Conservation (phyloP, 306 rosid genomes). For the Glycine tomentella region DNA sequence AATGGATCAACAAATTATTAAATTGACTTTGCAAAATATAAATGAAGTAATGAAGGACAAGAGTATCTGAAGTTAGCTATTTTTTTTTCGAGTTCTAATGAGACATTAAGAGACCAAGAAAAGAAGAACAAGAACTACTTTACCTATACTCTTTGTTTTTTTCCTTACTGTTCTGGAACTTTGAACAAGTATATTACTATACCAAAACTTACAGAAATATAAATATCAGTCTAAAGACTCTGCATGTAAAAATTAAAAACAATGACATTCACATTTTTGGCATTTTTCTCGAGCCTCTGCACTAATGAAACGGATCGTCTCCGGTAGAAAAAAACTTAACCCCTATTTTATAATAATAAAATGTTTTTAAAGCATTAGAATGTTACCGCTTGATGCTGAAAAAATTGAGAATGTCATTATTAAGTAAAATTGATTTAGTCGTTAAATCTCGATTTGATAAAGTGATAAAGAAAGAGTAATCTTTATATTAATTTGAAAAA, state of each 20-base stretch:
- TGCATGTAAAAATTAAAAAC: not conserved
- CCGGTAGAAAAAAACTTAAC: no score
- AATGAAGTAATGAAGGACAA: not conserved
- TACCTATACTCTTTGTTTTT: not conserved
- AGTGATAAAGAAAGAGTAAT: no score
- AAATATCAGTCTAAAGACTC: not conserved
- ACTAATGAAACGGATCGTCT: no score
- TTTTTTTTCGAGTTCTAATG: not conserved
- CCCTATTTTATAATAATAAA: no score
- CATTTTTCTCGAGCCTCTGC: not conserved
- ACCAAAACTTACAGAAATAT: not conserved
- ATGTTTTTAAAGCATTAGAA: no score
- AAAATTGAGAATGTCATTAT: no score
- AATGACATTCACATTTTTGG: not conserved
- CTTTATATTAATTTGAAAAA: no score
- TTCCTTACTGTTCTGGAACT: not conserved
- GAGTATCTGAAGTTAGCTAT: not conserved
- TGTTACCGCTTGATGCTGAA: no score
- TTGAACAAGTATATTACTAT: not conserved
- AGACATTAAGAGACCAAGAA: not conserved
- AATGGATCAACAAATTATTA: not conserved
- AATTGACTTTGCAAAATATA: slow-evolving; percentile 3
- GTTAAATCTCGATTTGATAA: no score
- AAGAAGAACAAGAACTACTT: not conserved
- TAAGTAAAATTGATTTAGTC: no score